Percentiles rank a stretch among this genome's conserved stretches.
Conservation (phyloP, 1,139 yeast species). For the Candida sp. region DNA sequence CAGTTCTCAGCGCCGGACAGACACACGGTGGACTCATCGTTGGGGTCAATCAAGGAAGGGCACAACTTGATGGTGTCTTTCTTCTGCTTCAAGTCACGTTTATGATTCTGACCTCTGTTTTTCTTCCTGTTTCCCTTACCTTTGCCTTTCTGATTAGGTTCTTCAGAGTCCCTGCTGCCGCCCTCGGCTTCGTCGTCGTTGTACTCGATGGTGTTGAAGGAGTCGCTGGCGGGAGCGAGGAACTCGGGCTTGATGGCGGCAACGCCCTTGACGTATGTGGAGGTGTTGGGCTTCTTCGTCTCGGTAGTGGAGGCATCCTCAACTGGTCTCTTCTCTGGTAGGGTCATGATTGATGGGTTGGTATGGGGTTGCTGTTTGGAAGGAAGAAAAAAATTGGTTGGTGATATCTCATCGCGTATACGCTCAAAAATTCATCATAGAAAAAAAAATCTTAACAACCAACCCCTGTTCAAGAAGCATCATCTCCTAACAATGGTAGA, state of each 20-base stretch:
- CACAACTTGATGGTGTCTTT: conserved; percentile 74
- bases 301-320: conserved; percentile 21
- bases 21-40: conserved; percentile 52
- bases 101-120: conserved; percentile 87
- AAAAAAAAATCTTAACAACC: conserved; percentile 8
- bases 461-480: background rate
- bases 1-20: conserved; percentile 74
- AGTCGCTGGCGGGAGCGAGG: conserved; percentile 31
- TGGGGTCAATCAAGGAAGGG: conserved; percentile 60
- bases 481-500: conserved; percentile 28
- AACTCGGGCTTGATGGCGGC: conserved; percentile 72
- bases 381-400: background rate
- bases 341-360: conserved; percentile 5
- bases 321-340: conserved; percentile 22
- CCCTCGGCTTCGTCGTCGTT: conserved; percentile 55
- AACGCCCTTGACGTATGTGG: conserved; percentile 47
- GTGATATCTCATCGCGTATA: conserved; percentile 9
- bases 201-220: conserved; percentile 41
- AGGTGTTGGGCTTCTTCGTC: conserved; percentile 25
- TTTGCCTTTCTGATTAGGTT: conserved; percentile 18
- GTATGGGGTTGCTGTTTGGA: background rate
- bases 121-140: conserved; percentile 48
- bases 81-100: conserved; percentile 75
- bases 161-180: conserved; percentile 33
- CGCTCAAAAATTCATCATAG: background rate